Percentiles rank a stretch among this genome's conserved stretches.
Evolutionary conservation across 2,329 filamentous ascomycete species (phyloP).

Genomic region (Stachybotrys echinatus): DNA sequence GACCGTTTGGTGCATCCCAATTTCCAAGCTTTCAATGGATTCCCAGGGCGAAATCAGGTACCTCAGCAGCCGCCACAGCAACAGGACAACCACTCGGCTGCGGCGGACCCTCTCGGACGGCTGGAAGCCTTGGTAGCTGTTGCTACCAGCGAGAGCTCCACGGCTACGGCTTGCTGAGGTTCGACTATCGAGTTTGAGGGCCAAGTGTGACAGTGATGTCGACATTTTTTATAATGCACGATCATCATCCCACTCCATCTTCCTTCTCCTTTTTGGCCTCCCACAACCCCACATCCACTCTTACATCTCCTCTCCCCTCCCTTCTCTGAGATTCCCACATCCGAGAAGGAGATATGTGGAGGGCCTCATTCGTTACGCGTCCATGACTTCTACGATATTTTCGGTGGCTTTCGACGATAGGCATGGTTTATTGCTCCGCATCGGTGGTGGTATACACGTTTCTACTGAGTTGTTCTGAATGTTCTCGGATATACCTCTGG

Average conservation of each 20-base stretch:
- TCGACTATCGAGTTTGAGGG: not conserved
- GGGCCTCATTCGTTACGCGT: no score
- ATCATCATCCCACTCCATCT: not conserved
- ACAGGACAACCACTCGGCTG: constrained; percentile 20
- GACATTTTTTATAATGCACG: not conserved
- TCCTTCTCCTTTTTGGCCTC: not conserved
- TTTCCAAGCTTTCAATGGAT: constrained; percentile 44
- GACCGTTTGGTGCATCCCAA: constrained; percentile 56
- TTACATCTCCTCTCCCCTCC: no score
- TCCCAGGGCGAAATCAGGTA: constrained; percentile 32
- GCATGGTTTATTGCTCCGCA: no score
- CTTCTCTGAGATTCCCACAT: no score
- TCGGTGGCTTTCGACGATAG: no score
- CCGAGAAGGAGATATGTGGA: no score
- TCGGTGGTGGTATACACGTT: no score
- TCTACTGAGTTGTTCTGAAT: no score
- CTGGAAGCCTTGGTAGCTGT: constrained; percentile 39
- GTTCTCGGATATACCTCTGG: no score
- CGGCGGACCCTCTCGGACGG: constrained; percentile 26
- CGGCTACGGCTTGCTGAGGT: constrained; percentile 32
- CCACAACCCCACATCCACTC: no score
- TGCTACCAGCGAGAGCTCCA: constrained; percentile 37
- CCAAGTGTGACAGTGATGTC: not conserved
- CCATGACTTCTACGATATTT: no score
- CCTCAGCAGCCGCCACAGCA: constrained; percentile 15